Evolutionary conservation across 352 stramenopile species (phyloP).

Genomic region (Phytophthora lateralis): DNA sequence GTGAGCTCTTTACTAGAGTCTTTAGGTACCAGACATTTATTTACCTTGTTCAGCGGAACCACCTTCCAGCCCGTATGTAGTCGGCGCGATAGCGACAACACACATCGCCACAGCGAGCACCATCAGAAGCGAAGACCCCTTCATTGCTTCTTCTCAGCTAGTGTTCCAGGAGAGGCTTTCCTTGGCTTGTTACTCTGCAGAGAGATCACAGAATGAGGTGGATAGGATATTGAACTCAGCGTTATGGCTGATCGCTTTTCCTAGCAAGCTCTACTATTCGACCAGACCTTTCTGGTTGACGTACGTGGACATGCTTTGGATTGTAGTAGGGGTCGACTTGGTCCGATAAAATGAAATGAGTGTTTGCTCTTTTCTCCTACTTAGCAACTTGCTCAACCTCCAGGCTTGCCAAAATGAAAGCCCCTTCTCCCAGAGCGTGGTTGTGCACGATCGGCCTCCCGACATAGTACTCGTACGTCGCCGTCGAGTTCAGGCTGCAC

Average conservation of each 20-base stretch:
- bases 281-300: no score
- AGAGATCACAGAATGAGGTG: slow-evolving; percentile 2
- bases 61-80: background rate
- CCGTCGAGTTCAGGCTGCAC: slow-evolving; percentile 37
- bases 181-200: slow-evolving; percentile 1
- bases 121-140: background rate
- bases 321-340: background rate
- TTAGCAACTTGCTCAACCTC: slow-evolving; percentile 28
- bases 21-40: background rate
- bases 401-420: slow-evolving; percentile 31
- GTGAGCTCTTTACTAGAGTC: background rate
- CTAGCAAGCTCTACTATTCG: no score
- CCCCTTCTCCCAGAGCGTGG: slow-evolving; percentile 28
- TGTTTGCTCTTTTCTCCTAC: slow-evolving; percentile 10
- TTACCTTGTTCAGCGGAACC: slow-evolving; percentile 2
- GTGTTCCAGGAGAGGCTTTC: background rate
- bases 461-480: slow-evolving; percentile 37
- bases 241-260: background rate
- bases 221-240: background rate
- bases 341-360: background rate
- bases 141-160: background rate
- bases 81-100: slow-evolving; percentile 4
- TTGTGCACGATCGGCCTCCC: slow-evolving; percentile 27
- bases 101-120: slow-evolving; percentile 1
- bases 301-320: background rate